Evolutionary conservation across 2,329 filamentous ascomycete genomes (phyloP), one percentile per base, ranked within the genome.

Genomic region (Arthrocladium fulminans): DNA sequence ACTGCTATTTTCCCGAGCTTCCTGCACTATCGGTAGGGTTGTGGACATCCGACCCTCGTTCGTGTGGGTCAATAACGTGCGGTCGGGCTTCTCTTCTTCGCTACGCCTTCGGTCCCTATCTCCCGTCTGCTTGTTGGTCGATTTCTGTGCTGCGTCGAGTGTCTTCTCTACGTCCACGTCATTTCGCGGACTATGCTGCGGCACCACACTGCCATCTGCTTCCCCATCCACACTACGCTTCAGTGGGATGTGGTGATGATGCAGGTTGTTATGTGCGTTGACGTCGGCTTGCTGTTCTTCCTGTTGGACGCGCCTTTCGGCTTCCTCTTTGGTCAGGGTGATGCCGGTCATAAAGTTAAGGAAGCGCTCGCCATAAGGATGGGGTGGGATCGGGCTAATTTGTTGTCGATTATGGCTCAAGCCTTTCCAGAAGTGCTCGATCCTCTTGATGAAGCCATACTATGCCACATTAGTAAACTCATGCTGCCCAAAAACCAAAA

Each of bases 361-460:
- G 65, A 98, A 98, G 3, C 92, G 83, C 50, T 97, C 88, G 23
- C 92, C 92, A 60, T 98, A 98, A 49, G 87, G 78, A 53, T 88
- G 80, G 0, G 92, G 90, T 0, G 89, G 86, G 20, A 97, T 83
- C 2, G 92, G 88, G 0, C 90, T 97, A 52, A 98, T 97, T 63
- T 96, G 83, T 27, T 79, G 81, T 59, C 87, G 83, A 59, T 92
- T 86, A 59, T 81, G 79, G 2, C 84, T 87, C 51, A 97, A 72
- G 30, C 92, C 90, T 72, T 98, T 98, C 84, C 89, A 92, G 68
- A 97, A 92, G 67, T 97, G 84, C 67, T 98, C 92, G 53, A 90
- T 79, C 63, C 92, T 90, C 71, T 98, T 98, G 67, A 95, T 79
- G 55, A 89, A 81, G 57, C 88, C 88, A 65, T 97, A 98, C 87